Base-by-base conservation (phyloP, 352 stramenopile species). In the Thalassiosira allenii region DNA sequence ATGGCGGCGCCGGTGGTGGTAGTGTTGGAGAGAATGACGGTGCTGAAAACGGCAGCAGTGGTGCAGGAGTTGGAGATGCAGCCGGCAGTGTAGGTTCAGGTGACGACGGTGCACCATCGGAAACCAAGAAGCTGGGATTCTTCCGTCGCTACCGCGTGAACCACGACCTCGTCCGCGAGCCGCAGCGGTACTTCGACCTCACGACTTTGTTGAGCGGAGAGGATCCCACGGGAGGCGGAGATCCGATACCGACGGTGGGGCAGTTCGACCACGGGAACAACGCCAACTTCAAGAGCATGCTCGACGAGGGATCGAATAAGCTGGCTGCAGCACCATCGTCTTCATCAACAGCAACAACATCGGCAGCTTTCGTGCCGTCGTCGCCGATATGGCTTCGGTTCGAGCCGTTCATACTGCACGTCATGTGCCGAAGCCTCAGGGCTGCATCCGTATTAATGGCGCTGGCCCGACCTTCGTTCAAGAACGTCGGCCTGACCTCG, bases 341-440 rank as follows among this genome's bases (percentile, higher is more conserved):
- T n/a, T n/a, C n/a, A n/a, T n/a, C n/a, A n/a, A n/a, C n/a, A n/a
- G n/a, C n/a, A n/a, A n/a, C n/a, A n/a, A n/a, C n/a, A 66, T 54
- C 56, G 57, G 20, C 47, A 70, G 44, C 44, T n/a, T 11, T 41
- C 5, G 54, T 30, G 52, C 34, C 65, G 1, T n/a, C 9, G 12
- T 9, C 56, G 22, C 59, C 76, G 3, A 75, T 94, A 40, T 95
- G 88, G 88, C 59, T 95, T 3, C 64, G 91, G 3, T 94, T 81
- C 71, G 91, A 95, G 81, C 88, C 91, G 1, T 93, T 95, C 54
- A 94, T 95, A 79, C 67, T 95, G n/a, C 91, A 95, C 61, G 91
- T 94, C 14, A 84, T 84, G 51, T 94, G 89, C 74, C 63, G 66
- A 56, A 91, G 81, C 52, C 82, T 92, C 32, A 59, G 68, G 22